Evolutionary conservation across 139 green algal species (phyloP).

Genomic region (Tetratostichococcus sp.): DNA sequence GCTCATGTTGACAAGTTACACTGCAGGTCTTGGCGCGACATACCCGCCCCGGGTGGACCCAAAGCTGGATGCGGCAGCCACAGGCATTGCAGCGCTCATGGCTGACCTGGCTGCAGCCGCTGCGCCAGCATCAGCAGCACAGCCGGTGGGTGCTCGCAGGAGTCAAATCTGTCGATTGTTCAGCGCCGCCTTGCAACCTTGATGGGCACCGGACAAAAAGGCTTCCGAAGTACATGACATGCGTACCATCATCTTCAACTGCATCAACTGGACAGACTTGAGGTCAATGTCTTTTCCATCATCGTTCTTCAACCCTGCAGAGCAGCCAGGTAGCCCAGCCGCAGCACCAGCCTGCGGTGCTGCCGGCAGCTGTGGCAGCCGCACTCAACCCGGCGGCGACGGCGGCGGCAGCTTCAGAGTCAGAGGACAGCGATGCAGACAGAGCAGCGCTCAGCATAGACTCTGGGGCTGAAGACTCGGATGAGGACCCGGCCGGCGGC

Average conservation of each 20-base stretch:
- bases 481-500: too few relatives aligned
- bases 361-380: neutral
- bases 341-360: slow-evolving; percentile 22
- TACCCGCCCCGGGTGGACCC: slow-evolving; percentile 88
- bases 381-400: neutral
- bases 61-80: slow-evolving; percentile 69
- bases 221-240: too few relatives aligned
- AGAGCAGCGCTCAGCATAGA: slow-evolving; percentile 9
- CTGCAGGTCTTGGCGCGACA: slow-evolving; percentile 5
- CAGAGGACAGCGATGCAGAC: slow-evolving; percentile 1
- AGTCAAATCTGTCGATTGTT: too few relatives aligned
- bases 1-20: too few relatives aligned
- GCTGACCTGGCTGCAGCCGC: slow-evolving; percentile 50
- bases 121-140: neutral
- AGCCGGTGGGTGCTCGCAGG: too few relatives aligned
- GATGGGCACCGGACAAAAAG: too few relatives aligned
- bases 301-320: too few relatives aligned
- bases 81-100: slow-evolving; percentile 73
- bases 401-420: neutral
- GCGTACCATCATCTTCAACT: too few relatives aligned
- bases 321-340: too few relatives aligned
- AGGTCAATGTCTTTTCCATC: too few relatives aligned
- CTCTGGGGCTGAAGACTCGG: slow-evolving; percentile 4
- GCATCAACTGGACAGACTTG: too few relatives aligned
- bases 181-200: too few relatives aligned